Evolutionary conservation across 352 stramenopile species (phyloP).

Genomic region (Phytophthora ramorum): DNA sequence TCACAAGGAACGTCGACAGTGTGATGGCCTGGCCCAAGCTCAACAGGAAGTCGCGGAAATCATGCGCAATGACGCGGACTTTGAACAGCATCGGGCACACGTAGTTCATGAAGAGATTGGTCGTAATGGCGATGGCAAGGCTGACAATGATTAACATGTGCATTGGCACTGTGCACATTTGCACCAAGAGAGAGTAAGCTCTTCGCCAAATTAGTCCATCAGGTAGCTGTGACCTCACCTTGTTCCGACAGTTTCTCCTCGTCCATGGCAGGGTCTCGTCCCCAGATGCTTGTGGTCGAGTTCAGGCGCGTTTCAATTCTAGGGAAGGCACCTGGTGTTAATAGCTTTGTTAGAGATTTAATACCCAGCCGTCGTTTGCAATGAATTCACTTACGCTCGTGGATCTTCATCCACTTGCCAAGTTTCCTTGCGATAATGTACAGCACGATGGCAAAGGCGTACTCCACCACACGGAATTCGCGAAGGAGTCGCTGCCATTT

Average conservation of each 20-base stretch:
- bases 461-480: conserved; percentile 37
- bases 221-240: conserved; percentile 22
- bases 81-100: conserved; percentile 55
- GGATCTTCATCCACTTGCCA: conserved; percentile 24
- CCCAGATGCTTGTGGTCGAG: conserved; percentile 48
- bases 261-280: conserved; percentile 56
- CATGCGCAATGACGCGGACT: conserved; percentile 58
- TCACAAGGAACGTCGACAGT: conserved; percentile 62
- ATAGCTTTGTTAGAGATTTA: neutral
- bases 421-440: conserved; percentile 39
- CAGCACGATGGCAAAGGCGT: conserved; percentile 30
- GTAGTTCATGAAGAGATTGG: conserved; percentile 69
- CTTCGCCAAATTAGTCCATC: too few species aligned
- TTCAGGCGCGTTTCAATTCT: conserved; percentile 54
- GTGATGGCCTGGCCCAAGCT: conserved; percentile 60
- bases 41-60: conserved; percentile 78
- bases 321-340: conserved; percentile 47
- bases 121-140: conserved; percentile 44
- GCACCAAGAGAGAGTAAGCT: neutral
- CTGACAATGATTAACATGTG: conserved; percentile 46
- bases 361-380: neutral
- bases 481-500: conserved; percentile 28
- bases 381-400: conserved; percentile 25
- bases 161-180: conserved; percentile 55
- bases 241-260: conserved; percentile 52